Evolutionary conservation across 179 eudicot genomes (phyloP), one percentile per base, ranked within the genome.

Genomic region (Nepenthes alata): DNA sequence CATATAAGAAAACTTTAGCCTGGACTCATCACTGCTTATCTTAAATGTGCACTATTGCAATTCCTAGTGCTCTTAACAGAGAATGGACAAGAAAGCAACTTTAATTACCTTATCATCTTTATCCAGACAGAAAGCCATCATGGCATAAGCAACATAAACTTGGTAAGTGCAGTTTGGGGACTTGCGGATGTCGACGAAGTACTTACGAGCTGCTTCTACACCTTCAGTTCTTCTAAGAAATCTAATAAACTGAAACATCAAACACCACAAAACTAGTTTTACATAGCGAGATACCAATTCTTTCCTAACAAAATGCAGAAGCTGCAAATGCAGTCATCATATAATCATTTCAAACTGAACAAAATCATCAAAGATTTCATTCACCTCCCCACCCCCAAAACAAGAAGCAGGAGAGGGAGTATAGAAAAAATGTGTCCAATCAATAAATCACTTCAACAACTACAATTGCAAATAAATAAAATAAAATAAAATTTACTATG

Each of bases 161-260:
- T 94, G 91, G 67, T 87, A 94, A 44, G 97, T 90, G 77, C 97
- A 94, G 72, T 79, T 82, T 38, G 97, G 97, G 67, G 95, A 90
- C 69, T 87, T 85, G 60, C 91, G 87, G 16, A 86, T 83, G 72
- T 91, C 97, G 60, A 91, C 60, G 72, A 94, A 94, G 81, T 82
- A 91, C 77, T 81, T 94, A 54, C 97, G 89, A 57, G 99, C 96
- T 58, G 96, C 89, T 78, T 94, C 99, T 62, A 87, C 85, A 58
- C 99, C 99, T 78, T 94, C 99, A 35, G 95, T 85, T 85, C 99
- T 85, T 80, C 99, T 83, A 71, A 94, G 80, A 81, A 94, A 94
- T 66, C 91, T 87, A 47, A 94, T 83, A 75, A 76, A 94, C 99
- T 94, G 81, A 73, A 80, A 55, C 51, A 62, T 55, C 60, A 76